Percentiles rank a stretch among this genome's conserved stretches.
phyloP scores from a whole-genome alignment of 805 yeast genomes.

The Yamadazyma endophytica region DNA sequence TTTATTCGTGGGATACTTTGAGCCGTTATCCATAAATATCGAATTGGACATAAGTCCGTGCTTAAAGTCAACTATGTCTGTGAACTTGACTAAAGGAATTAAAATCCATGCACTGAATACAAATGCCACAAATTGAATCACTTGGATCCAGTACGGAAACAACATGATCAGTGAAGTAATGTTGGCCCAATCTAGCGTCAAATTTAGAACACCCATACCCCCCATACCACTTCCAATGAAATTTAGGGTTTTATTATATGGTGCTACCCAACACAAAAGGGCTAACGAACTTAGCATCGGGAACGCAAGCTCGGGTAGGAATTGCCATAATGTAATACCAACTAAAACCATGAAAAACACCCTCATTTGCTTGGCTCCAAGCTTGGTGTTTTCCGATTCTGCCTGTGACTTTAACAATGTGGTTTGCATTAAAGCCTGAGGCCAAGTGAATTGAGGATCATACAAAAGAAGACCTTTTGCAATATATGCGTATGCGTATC shows the following conservation, averaged over 20 bases:
- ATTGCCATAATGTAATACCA: conserved; percentile 42
- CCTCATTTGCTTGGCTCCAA: conserved; percentile 26
- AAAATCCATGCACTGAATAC: conserved; percentile 45
- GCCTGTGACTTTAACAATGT: conserved; percentile 34
- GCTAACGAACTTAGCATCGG: conserved; percentile 50
- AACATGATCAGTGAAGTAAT: conserved; percentile 48
- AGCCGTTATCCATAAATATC: conserved; percentile 34
- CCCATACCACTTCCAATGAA: conserved; percentile 52
- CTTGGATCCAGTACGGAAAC: conserved; percentile 51
- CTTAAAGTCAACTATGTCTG: conserved; percentile 21
- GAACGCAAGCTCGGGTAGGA: conserved; percentile 45
- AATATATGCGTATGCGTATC: conserved; percentile 51
- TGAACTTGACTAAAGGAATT: conserved; percentile 47
- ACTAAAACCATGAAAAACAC: conserved; percentile 32
- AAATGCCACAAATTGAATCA: conserved; percentile 45
- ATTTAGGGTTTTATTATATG: conserved; percentile 33
- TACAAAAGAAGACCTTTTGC: conserved; percentile 43
- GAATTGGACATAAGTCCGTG: conserved; percentile 47
- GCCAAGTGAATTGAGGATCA: conserved; percentile 50
- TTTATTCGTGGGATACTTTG: conserved; percentile 37
- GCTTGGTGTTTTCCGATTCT: conserved; percentile 2
- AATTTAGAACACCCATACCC: conserved; percentile 47
- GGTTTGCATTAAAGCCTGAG: conserved; percentile 50
- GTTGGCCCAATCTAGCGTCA: conserved; percentile 51
- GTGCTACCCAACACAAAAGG: conserved; percentile 46